A percentile compares a stretch with the other conserved stretches of the same genome.
Conservation (phyloP, 2,329 filamentous ascomycete species). For the Chrysoporthe austroafricana region DNA sequence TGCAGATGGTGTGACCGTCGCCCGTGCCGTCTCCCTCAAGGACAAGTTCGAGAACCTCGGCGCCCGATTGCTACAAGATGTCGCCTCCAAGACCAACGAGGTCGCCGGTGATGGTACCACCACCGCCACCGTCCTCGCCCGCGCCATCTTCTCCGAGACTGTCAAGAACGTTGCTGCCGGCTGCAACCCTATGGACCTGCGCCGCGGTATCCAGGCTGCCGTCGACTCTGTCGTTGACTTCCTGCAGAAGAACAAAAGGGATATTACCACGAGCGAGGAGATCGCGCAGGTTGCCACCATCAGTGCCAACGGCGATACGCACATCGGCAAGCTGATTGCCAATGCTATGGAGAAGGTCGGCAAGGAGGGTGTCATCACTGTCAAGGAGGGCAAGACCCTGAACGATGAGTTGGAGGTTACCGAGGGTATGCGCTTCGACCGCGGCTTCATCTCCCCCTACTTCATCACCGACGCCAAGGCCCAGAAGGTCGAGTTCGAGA, state of each 20-base stretch:
- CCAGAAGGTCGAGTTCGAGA: slow-evolving; percentile 99
- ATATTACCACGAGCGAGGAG: slow-evolving; percentile 96
- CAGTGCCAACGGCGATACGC: slow-evolving; percentile 93
- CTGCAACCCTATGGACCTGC: slow-evolving; percentile 99
- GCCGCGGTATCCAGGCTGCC: slow-evolving; percentile 94
- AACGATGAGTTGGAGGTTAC: slow-evolving; percentile 98
- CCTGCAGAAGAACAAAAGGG: slow-evolving; percentile 93
- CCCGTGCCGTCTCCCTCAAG: slow-evolving; percentile 87
- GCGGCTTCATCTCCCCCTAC: slow-evolving; percentile 97
- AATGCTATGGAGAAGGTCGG: slow-evolving; percentile 99
- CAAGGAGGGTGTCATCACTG: slow-evolving; percentile 99
- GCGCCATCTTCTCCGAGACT: slow-evolving; percentile 98
- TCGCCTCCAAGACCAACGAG: slow-evolving; percentile 99
- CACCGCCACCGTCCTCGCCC: slow-evolving; percentile 93
- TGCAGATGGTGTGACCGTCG: slow-evolving; percentile 84
- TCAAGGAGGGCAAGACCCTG: slow-evolving; percentile 99
- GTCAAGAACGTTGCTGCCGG: slow-evolving; percentile 99
- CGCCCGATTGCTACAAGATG: slow-evolving; percentile 93
- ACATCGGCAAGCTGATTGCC: slow-evolving; percentile 94
- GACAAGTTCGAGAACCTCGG: slow-evolving; percentile 99
- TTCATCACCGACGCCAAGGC: slow-evolving; percentile 99
- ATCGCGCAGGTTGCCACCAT: slow-evolving; percentile 98
- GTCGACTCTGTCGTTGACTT: slow-evolving; percentile 94
- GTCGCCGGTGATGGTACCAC: slow-evolving; percentile 98
- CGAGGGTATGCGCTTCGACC: slow-evolving; percentile 99